A percentile compares a stretch with the other conserved stretches of the same genome.
phyloP scores from a whole-genome alignment of 2,329 filamentous ascomycete genomes.

The Chalaropsis ovoidea region DNA sequence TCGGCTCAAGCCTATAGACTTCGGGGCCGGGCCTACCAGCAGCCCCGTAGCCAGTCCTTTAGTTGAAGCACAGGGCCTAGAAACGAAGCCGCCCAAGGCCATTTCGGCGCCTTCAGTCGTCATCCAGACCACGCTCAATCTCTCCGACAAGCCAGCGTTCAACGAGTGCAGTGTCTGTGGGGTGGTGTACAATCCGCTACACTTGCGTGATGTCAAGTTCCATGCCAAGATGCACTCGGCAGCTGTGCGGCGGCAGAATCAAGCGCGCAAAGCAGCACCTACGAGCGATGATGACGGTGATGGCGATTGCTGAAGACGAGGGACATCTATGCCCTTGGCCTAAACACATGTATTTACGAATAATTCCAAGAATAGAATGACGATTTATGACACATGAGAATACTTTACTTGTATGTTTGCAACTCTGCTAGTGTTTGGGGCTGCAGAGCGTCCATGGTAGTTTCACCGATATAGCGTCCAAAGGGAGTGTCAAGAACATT shows the following conservation, averaged over 20 bases:
- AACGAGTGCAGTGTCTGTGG: constrained; percentile 38
- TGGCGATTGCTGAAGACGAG: background rate
- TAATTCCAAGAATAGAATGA: background rate
- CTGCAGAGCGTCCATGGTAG: too few species aligned
- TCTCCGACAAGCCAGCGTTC: constrained; percentile 36
- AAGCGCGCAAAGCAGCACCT: constrained; percentile 1
- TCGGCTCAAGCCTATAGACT: constrained; percentile 7
- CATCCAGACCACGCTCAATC: constrained; percentile 39
- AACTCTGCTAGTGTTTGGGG: too few species aligned
- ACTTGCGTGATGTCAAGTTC: constrained; percentile 38
- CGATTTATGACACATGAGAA: too few species aligned
- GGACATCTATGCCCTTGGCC: background rate
- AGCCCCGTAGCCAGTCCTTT: background rate
- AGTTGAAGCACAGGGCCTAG: background rate
- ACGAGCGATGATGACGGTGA: background rate
- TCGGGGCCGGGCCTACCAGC: background rate
- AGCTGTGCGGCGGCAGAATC: constrained; percentile 30
- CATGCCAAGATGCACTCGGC: constrained; percentile 36
- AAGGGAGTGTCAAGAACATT: too few species aligned
- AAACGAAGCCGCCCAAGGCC: background rate
- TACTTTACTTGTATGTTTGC: too few species aligned
- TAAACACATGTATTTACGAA: constrained; percentile 1
- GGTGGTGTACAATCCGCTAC: constrained; percentile 38
- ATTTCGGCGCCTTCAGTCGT: constrained; percentile 7
- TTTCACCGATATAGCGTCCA: too few species aligned